Percentiles rank a stretch among this genome's conserved stretches.
Conservation (phyloP, 345 rosid genomes). For the Gossypium anomalum region DNA sequence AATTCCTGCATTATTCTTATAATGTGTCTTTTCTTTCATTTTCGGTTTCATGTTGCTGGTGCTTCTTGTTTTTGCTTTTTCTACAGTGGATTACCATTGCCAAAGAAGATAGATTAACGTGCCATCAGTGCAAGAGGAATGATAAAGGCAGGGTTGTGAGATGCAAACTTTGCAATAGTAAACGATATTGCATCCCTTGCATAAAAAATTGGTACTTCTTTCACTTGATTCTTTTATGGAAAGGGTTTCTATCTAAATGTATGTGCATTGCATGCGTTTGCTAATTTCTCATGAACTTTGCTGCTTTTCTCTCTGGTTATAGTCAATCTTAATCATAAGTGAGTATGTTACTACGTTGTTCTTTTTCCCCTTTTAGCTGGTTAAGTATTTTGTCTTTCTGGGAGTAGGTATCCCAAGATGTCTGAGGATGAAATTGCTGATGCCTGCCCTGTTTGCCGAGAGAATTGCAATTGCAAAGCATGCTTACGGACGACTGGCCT, state of each 20-base stretch:
- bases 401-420: constrained; percentile 48
- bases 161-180: constrained; percentile 38
- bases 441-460: constrained; percentile 49
- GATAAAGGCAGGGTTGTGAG: constrained; percentile 39
- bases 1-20: not conserved
- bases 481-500: constrained; percentile 49
- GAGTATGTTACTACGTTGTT: not conserved
- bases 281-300: not conserved
- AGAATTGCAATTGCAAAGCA: constrained; percentile 59
- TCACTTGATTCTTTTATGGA: not conserved
- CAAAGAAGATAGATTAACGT: constrained; percentile 26
- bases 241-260: not conserved
- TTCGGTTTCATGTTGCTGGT: not conserved
- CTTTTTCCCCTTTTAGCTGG: not conserved
- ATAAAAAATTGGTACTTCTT: constrained; percentile 36
- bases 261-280: not conserved
- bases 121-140: constrained; percentile 64
- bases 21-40: not conserved
- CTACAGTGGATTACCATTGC: constrained; percentile 3
- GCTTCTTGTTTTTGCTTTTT: not conserved
- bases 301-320: constrained; percentile 6
- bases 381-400: not conserved
- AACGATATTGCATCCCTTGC: constrained; percentile 52
- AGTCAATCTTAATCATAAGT: not conserved
- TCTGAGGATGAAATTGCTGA: constrained; percentile 40